Conservation (phyloP, 1,284 basidiomycete species). For the Marasmius tenuissimus region DNA sequence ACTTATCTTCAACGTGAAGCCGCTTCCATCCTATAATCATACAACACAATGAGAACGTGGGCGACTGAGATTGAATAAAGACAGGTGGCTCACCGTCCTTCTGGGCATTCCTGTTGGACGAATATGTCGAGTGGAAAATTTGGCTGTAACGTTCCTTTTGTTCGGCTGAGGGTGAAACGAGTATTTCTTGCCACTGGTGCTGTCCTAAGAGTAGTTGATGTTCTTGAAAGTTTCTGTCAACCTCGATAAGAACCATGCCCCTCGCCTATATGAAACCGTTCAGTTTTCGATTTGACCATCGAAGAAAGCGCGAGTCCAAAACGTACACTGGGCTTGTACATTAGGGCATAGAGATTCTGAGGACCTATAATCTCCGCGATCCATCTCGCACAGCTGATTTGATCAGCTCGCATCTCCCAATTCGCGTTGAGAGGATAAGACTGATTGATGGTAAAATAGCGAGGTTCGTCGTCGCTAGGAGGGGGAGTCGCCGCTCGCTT, state of each 20-base stretch:
- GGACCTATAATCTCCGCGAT: conserved; percentile 55
- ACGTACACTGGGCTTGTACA: conserved; percentile 64
- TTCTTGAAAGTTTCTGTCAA: conserved; percentile 36
- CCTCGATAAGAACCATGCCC: conserved; percentile 66
- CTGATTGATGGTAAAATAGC: conserved; percentile 58
- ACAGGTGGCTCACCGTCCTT: conserved; percentile 36
- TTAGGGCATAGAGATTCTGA: conserved; percentile 50
- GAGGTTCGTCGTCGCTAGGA: conserved; percentile 54
- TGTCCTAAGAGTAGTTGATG: conserved; percentile 53
- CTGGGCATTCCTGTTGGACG: conserved; percentile 38
- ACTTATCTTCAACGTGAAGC: conserved; percentile 47
- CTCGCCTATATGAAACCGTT: conserved; percentile 42
- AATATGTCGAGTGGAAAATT: conserved; percentile 56
- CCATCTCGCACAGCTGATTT: conserved; percentile 56
- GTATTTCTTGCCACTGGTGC: conserved; percentile 61
- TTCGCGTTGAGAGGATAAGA: conserved; percentile 62
- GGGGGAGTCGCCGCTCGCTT: conserved; percentile 58
- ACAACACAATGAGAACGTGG: background rate
- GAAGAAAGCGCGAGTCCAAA: background rate
- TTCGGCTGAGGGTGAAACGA: conserved; percentile 41
- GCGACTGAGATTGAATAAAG: conserved; percentile 5
- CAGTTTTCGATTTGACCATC: background rate
- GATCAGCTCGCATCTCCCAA: conserved; percentile 50
- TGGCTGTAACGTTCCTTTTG: conserved; percentile 41
- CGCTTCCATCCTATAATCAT: conserved; percentile 58